Evolutionary conservation across 2,329 filamentous ascomycete species (phyloP).

Genomic region (Pseudogymnoascus sp.): DNA sequence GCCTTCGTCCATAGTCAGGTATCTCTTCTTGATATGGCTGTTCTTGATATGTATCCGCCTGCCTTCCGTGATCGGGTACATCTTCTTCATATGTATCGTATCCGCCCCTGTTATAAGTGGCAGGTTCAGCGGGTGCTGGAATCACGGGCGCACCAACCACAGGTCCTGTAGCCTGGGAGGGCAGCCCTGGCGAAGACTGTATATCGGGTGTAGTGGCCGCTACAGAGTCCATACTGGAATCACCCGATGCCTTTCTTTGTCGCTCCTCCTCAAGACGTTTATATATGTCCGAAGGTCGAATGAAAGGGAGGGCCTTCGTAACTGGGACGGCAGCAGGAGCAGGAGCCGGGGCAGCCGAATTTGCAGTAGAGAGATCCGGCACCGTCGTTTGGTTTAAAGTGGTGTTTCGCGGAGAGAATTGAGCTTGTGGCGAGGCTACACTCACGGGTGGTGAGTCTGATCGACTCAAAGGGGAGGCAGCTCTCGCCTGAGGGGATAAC

Average conservation of each 20-base stretch:
- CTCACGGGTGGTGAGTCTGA: not conserved
- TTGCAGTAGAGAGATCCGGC: slow-evolving; percentile 24
- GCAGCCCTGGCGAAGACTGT: slow-evolving; percentile 6
- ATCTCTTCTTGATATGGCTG: slow-evolving; percentile 28
- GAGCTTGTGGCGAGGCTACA: slow-evolving; percentile 28
- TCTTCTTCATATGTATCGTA: slow-evolving; percentile 1
- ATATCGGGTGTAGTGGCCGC: slow-evolving; percentile 18
- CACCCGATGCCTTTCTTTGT: slow-evolving; percentile 47
- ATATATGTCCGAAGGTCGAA: slow-evolving; percentile 71
- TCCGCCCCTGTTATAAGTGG: not conserved
- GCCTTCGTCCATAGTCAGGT: slow-evolving; percentile 29
- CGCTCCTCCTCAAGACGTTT: slow-evolving; percentile 60
- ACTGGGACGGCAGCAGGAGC: slow-evolving; percentile 19
- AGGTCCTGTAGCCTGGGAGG: not conserved
- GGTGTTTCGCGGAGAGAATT: slow-evolving; percentile 53
- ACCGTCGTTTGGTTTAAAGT: slow-evolving; percentile 44
- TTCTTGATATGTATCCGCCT: slow-evolving; percentile 14
- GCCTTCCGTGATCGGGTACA: not conserved
- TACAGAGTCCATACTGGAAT: slow-evolving; percentile 48
- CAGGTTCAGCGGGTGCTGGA: not conserved
- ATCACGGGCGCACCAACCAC: not conserved
- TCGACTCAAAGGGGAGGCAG: slow-evolving; percentile 16
- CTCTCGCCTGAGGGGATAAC: slow-evolving; percentile 39
- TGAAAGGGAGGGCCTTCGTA: slow-evolving; percentile 50
- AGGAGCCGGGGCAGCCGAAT: slow-evolving; percentile 21